These are phyloP conservation scores for Phytophthora idaei DNA, from an alignment of 352 stramenopile genomes.

Conservation along the genomic window DNA sequence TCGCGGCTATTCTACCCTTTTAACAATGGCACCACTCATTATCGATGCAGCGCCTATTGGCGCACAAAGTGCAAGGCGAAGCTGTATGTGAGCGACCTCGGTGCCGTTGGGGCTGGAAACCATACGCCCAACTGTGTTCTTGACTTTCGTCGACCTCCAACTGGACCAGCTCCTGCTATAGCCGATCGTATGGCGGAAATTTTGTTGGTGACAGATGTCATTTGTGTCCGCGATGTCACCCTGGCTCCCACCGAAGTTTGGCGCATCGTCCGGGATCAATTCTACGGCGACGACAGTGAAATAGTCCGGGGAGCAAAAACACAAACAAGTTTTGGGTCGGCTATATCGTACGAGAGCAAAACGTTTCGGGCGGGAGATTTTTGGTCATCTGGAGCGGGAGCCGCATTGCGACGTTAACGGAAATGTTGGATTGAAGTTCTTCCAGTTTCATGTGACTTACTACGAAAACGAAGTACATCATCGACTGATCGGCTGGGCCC, in stretches of 20 bases:
- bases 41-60: not conserved
- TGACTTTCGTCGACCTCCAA: not conserved
- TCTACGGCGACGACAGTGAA: not conserved
- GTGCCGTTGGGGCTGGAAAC: not conserved
- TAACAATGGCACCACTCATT: not conserved
- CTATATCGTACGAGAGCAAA: slow-evolving; percentile 4
- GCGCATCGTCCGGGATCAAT: not conserved
- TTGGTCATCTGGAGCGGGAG: not conserved
- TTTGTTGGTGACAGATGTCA: not conserved
- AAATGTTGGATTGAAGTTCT: slow-evolving; percentile 3
- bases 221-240: not conserved
- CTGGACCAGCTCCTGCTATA: not conserved
- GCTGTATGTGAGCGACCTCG: not conserved
- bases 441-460: slow-evolving; percentile 17
- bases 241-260: not conserved
- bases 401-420: not conserved
- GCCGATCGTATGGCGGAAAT: not conserved
- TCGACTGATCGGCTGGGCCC: not conserved
- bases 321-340: not conserved
- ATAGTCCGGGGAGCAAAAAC: not conserved
- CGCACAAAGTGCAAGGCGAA: not conserved
- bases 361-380: slow-evolving; percentile 8
- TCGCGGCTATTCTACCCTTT: not conserved
- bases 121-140: slow-evolving; percentile 1
- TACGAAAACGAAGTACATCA: slow-evolving; percentile 14